A percentile compares a stretch with the other conserved stretches of the same genome.
Conservation (phyloP, 164 flowering plant species). For the Magnolia sinica region DNA sequence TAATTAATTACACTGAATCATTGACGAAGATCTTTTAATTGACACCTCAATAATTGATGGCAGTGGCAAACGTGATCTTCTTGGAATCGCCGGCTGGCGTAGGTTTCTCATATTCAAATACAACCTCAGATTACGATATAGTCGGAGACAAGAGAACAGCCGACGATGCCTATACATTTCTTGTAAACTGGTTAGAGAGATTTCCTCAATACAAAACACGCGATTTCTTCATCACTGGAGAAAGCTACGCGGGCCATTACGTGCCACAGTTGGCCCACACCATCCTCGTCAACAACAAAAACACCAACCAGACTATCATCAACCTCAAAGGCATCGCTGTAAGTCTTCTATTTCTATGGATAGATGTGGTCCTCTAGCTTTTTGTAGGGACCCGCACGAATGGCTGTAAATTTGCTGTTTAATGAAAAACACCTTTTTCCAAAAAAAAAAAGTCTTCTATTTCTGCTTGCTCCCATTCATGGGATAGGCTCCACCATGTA, state of each 20-base stretch:
- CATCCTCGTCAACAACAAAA: slow-evolving; percentile 19
- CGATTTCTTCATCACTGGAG: slow-evolving; percentile 37
- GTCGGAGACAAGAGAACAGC: slow-evolving; percentile 36
- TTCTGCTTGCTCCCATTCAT: neutral
- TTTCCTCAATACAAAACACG: slow-evolving; percentile 38
- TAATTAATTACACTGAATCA: neutral
- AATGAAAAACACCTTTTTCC: no score
- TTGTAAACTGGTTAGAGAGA: slow-evolving; percentile 38
- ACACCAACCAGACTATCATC: slow-evolving; percentile 16
- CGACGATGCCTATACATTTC: slow-evolving; percentile 27
- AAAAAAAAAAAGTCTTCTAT: no score
- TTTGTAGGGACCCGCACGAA: no score
- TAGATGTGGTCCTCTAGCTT: no score
- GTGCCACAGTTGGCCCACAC: slow-evolving; percentile 37
- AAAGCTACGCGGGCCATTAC: slow-evolving; percentile 44
- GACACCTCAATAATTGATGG: neutral
- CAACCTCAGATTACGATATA: slow-evolving; percentile 25
- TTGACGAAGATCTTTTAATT: no score
- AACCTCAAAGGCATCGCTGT: slow-evolving; percentile 34
- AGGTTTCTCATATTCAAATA: slow-evolving; percentile 42
- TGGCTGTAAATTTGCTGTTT: no score
- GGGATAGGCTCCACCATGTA: no score
- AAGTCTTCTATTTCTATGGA: neutral
- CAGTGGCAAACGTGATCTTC: slow-evolving; percentile 40
- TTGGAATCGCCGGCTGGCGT: slow-evolving; percentile 43